phyloP scores from a whole-genome alignment of 2,329 filamentous ascomycete species.

The Drechslerella coelobrocha region DNA sequence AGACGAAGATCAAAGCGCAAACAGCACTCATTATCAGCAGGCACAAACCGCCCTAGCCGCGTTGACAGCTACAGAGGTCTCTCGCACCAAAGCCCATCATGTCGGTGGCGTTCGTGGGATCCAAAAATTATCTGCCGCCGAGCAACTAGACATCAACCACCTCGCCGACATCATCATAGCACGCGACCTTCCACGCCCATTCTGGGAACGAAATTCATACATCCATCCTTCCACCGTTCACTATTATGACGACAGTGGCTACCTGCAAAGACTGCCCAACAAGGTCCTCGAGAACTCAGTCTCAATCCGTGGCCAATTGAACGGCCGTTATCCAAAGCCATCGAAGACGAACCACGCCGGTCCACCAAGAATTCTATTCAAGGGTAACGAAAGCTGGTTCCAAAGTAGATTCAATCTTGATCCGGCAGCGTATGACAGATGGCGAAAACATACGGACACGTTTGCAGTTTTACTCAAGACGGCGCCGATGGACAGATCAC shows the following conservation, averaged over 20 bases:
- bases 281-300: constrained; percentile 13
- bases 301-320: neutral
- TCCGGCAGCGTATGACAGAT: constrained; percentile 10
- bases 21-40: constrained; percentile 1
- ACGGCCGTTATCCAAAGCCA: constrained; percentile 10
- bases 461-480: constrained; percentile 1
- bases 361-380: constrained; percentile 12
- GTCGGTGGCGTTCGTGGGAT: neutral
- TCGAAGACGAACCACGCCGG: constrained; percentile 9
- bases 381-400: constrained; percentile 36
- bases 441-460: constrained; percentile 7
- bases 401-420: constrained; percentile 12
- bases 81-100: neutral
- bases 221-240: constrained; percentile 2
- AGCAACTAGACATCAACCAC: constrained; percentile 1
- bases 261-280: constrained; percentile 15
- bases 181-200: constrained; percentile 13
- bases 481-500: constrained; percentile 14
- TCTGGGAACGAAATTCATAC: constrained; percentile 40
- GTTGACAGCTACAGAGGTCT: neutral
- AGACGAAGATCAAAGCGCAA: constrained; percentile 10
- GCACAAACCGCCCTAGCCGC: neutral
- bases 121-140: neutral
- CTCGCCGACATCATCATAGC: neutral
- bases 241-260: constrained; percentile 8